A percentile compares a stretch with the other conserved stretches of the same genome.
phyloP scores from a whole-genome alignment of 805 yeast species.

The Saccharomycodes ludwigii region DNA sequence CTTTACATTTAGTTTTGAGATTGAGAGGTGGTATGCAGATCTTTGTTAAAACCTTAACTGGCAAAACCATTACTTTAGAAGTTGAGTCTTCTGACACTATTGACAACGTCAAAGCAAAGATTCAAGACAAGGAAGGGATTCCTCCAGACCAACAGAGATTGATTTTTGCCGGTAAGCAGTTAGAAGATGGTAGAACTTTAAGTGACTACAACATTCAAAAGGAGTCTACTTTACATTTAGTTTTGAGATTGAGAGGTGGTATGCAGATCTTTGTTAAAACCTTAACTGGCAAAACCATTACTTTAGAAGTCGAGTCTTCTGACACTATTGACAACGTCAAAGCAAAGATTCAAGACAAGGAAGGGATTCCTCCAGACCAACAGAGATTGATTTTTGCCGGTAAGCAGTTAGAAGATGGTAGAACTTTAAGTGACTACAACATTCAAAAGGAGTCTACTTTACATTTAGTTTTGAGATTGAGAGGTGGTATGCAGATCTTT shows the following conservation, averaged over 20 bases:
- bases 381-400: constrained; percentile 93
- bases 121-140: constrained; percentile 93
- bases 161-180: constrained; percentile 92
- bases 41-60: constrained; percentile 81
- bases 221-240: constrained; percentile 81
- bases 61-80: constrained; percentile 79
- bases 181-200: constrained; percentile 90
- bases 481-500: constrained; percentile 90
- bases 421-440: constrained; percentile 90
- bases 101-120: constrained; percentile 90
- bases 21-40: constrained; percentile 89
- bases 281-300: constrained; percentile 81
- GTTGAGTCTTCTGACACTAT: constrained; percentile 90
- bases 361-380: constrained; percentile 95
- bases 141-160: constrained; percentile 96
- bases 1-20: constrained; percentile 73
- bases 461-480: constrained; percentile 73
- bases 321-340: constrained; percentile 94
- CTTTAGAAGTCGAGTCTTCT: constrained; percentile 78
- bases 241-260: constrained; percentile 78
- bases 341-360: constrained; percentile 92
- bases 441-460: constrained; percentile 88
- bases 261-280: constrained; percentile 91
- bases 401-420: constrained; percentile 92
- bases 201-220: constrained; percentile 94